A percentile compares a stretch with the other conserved stretches of the same genome.
phyloP scores from a whole-genome alignment of 257 asterid species.

The Solanum gracilifrons region DNA sequence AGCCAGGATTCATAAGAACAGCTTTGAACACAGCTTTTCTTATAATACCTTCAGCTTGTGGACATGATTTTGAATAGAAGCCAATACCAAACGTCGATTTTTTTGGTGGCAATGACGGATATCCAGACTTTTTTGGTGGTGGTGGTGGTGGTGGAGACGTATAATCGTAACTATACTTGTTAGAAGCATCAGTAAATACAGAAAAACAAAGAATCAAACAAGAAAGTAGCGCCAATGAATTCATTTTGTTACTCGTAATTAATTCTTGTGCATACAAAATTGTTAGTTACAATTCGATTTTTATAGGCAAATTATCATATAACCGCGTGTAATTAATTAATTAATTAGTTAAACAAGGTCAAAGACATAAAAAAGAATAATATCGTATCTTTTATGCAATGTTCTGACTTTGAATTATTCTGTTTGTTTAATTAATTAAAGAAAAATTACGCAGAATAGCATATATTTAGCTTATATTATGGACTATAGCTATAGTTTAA shows the following conservation, averaged over 20 bases:
- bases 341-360: background rate
- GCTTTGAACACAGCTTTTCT: background rate
- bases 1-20: background rate
- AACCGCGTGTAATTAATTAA: background rate
- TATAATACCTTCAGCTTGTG: background rate
- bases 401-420: background rate
- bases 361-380: background rate
- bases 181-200: background rate
- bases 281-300: background rate
- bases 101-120: background rate
- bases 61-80: constrained; percentile 1
- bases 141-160: background rate
- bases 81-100: background rate
- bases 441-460: too few species aligned
- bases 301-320: background rate
- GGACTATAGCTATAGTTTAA: too few species aligned
- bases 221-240: background rate
- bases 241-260: background rate
- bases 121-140: background rate
- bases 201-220: background rate
- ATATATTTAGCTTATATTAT: too few species aligned
- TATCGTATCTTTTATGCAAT: background rate
- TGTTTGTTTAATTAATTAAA: background rate
- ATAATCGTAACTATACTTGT: background rate
- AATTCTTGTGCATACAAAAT: background rate